Conservation (phyloP, 305 asterid genomes). For the Lippia alba region DNA sequence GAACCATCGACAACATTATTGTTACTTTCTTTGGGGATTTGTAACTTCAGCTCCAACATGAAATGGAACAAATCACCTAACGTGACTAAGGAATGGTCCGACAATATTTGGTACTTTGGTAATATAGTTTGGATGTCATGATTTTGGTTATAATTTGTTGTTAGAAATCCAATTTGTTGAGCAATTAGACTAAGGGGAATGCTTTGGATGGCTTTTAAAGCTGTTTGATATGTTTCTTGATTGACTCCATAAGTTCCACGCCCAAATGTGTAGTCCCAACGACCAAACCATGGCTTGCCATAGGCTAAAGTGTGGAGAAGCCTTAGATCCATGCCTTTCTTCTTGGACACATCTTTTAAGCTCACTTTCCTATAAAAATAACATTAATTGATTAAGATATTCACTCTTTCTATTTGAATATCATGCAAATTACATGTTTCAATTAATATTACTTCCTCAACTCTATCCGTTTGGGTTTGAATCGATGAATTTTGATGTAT, state of each 20-base stretch:
- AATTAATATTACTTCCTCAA: too few species aligned
- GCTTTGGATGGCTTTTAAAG: constrained; percentile 63
- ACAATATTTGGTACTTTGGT: constrained; percentile 70
- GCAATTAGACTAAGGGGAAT: constrained; percentile 65
- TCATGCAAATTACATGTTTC: too few species aligned
- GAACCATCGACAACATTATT: constrained; percentile 27
- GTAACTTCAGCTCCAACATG: constrained; percentile 71
- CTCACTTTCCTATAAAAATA: constrained; percentile 74
- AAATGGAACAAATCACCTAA: constrained; percentile 71
- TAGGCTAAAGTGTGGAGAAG: constrained; percentile 71
- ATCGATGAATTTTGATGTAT: too few species aligned
- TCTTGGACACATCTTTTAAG: constrained; percentile 67
- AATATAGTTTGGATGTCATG: constrained; percentile 57
- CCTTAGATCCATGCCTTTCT: constrained; percentile 88
- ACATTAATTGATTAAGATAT: background rate
- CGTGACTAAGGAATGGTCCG: constrained; percentile 68
- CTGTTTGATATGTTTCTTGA: constrained; percentile 60
- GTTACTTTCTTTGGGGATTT: constrained; percentile 60
- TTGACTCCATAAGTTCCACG: constrained; percentile 72
- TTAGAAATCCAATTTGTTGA: constrained; percentile 46
- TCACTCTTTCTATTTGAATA: too few species aligned
- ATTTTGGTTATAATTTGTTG: constrained; percentile 13
- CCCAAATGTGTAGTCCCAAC: constrained; percentile 76
- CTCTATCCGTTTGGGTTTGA: too few species aligned
- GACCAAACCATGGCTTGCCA: constrained; percentile 87